Evolutionary conservation across 495 filamentous ascomycete species (phyloP).

Genomic region (Mytilinidion resinicola): DNA sequence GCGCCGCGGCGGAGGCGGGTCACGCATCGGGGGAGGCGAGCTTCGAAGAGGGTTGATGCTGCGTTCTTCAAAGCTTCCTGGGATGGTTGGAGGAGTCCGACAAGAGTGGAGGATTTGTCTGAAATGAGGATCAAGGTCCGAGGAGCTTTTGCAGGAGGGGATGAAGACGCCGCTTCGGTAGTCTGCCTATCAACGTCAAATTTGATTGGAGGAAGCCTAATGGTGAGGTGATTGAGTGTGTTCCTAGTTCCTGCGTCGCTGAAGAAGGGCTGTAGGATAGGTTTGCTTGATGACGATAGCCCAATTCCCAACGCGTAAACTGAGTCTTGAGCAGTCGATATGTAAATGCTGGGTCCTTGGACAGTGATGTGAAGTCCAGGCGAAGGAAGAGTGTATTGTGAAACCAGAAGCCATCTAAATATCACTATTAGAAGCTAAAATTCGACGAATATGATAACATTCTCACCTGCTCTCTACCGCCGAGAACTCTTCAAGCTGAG

Average conservation of each 20-base stretch:
- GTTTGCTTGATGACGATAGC: slow-evolving; percentile 28
- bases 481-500: not conserved
- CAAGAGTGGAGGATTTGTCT: slow-evolving; percentile 26
- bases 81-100: slow-evolving; percentile 23
- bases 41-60: slow-evolving; percentile 31
- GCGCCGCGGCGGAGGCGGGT: slow-evolving; percentile 29
- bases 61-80: slow-evolving; percentile 6
- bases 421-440: not conserved
- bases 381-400: slow-evolving; percentile 24
- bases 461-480: slow-evolving; percentile 34
- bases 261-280: slow-evolving; percentile 29
- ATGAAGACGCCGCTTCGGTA: not conserved
- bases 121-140: slow-evolving; percentile 22
- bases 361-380: slow-evolving; percentile 29
- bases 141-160: slow-evolving; percentile 6
- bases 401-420: slow-evolving; percentile 10
- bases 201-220: not conserved
- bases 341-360: slow-evolving; percentile 27
- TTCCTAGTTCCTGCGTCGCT: slow-evolving; percentile 13
- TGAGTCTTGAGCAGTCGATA: slow-evolving; percentile 34
- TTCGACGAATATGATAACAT: not conserved
- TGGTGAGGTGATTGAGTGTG: slow-evolving; percentile 12
- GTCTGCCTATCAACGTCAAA: not conserved
- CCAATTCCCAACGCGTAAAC: slow-evolving; percentile 29
- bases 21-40: slow-evolving; percentile 28